Evolutionary conservation across 768 basidiomycete genomes (phyloP).

Genomic region (Termitomyces sp.): DNA sequence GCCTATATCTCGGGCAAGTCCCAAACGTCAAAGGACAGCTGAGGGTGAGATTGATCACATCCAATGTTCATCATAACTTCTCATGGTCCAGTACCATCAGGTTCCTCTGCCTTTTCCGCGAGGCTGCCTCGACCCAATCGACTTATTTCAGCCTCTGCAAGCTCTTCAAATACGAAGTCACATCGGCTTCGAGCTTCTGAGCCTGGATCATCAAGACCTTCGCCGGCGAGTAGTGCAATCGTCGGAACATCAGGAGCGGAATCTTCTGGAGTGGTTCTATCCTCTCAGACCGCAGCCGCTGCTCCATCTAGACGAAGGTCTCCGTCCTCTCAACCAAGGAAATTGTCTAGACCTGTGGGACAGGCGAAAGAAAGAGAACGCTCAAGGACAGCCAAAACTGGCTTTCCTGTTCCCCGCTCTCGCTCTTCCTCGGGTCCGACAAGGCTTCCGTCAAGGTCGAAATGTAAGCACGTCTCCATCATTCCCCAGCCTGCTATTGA

Average conservation of each 20-base stretch:
- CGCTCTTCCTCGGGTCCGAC: neutral
- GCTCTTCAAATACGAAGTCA: neutral
- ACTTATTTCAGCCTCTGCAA: neutral
- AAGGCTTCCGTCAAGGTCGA: neutral
- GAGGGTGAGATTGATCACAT: neutral
- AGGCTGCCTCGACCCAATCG: neutral
- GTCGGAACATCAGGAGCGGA: neutral
- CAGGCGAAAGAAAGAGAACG: neutral
- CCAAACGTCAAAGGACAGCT: slow-evolving; percentile 10
- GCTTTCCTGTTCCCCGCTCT: neutral
- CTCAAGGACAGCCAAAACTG: neutral
- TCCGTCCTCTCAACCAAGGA: neutral
- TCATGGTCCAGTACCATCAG: neutral
- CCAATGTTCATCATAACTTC: neutral
- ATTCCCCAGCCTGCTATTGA: neutral
- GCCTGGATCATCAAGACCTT: neutral
- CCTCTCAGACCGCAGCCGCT: neutral
- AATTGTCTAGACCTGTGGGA: neutral
- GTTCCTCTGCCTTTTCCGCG: neutral
- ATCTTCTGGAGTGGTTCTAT: neutral
- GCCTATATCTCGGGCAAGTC: neutral
- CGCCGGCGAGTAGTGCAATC: neutral
- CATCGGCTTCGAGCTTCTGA: neutral
- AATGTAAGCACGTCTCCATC: neutral
- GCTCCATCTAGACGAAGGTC: neutral